Evolutionary conservation across 2,329 filamentous ascomycete species (phyloP).

Genomic region (Pseudopithomyces maydicus): DNA sequence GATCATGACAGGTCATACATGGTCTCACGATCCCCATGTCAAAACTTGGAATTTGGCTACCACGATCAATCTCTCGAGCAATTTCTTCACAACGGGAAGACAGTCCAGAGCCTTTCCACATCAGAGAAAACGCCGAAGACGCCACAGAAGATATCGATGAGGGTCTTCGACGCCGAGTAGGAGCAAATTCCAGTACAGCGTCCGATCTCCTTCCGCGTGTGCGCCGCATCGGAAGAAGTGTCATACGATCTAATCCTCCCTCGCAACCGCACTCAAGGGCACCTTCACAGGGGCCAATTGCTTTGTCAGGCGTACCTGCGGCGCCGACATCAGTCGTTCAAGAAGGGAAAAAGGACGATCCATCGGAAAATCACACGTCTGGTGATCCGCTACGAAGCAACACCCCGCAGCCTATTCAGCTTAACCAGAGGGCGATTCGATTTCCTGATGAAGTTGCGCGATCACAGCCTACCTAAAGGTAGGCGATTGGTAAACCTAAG

Average conservation of each 20-base stretch:
- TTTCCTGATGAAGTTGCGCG: conserved; percentile 33
- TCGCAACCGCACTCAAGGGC: conserved; percentile 5
- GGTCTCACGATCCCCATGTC: conserved; percentile 80
- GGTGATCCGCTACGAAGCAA: conserved; percentile 3
- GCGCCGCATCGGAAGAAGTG: conserved; percentile 41
- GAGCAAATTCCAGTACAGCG: conserved; percentile 20
- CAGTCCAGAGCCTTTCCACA: conserved; percentile 36
- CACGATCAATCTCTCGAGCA: conserved; percentile 64
- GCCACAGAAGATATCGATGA: conserved; percentile 26
- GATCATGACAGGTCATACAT: conserved; percentile 67
- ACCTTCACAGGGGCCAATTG: neutral
- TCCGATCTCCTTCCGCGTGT: conserved; percentile 33
- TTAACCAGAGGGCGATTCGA: conserved; percentile 30
- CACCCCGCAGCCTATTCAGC: conserved; percentile 2
- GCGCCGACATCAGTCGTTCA: neutral
- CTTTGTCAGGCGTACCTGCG: conserved; percentile 3
- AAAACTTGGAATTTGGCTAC: conserved; percentile 67
- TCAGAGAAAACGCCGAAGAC: conserved; percentile 21
- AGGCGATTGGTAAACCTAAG: too few species aligned
- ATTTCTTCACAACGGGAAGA: conserved; percentile 30
- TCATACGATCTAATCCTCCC: conserved; percentile 30
- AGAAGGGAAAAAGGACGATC: neutral
- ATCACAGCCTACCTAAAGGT: neutral
- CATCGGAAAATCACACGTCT: conserved; percentile 13
- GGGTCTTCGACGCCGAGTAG: conserved; percentile 29